Evolutionary conservation across 805 yeast genomes (phyloP).

Genomic region (Metschnikowia similis): DNA sequence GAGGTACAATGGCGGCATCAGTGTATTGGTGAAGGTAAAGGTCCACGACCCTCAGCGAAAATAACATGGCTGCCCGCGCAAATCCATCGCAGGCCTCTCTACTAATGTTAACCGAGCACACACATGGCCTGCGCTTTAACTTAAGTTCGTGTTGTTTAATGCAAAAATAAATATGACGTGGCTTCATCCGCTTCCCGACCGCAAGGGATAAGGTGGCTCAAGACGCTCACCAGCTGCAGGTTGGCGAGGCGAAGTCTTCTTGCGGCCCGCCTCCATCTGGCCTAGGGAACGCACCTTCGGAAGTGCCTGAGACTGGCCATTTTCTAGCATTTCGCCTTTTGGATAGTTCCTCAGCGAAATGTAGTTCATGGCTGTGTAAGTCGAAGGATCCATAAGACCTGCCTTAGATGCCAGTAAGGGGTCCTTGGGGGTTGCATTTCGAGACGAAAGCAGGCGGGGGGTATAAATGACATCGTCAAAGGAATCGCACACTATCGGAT

Average conservation of each 20-base stretch:
- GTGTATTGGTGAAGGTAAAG: not conserved
- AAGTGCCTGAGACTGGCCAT: not conserved
- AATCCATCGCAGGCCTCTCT: not conserved
- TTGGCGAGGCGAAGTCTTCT: not conserved
- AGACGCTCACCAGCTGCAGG: not conserved
- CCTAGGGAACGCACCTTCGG: conserved; percentile 1
- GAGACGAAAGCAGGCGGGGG: not conserved
- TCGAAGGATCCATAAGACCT: not conserved
- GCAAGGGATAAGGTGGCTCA: conserved; percentile 1
- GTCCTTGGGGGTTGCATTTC: conserved; percentile 1
- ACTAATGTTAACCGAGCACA: not conserved
- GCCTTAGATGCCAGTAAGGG: not conserved
- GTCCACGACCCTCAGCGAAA: not conserved
- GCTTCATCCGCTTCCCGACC: not conserved
- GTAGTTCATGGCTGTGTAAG: not conserved
- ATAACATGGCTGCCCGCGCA: not conserved
- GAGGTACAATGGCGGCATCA: conserved; percentile 8
- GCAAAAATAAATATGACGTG: not conserved
- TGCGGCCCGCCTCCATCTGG: conserved; percentile 2
- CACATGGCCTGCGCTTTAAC: no score
- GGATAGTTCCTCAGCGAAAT: not conserved
- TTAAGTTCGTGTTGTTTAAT: not conserved
- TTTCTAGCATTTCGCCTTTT: not conserved
- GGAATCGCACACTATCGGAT: not conserved
- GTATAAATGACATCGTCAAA: not conserved